Conservation (phyloP, 805 yeast species). For the Metahyphopichia silvanorum region DNA sequence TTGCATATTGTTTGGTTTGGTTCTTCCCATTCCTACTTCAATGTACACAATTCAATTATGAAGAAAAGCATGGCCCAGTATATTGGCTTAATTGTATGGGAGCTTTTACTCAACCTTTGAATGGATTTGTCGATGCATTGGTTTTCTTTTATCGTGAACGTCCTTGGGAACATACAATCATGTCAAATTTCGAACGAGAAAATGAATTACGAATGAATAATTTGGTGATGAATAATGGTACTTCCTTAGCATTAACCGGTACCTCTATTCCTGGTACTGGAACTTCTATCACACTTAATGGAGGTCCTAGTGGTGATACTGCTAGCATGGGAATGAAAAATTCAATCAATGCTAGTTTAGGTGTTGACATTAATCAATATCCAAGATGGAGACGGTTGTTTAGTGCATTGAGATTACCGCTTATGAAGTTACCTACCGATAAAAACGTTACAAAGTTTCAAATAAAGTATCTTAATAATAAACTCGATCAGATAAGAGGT, state of each 20-base stretch:
- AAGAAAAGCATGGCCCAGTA: constrained; percentile 46
- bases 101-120: constrained; percentile 78
- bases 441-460: constrained; percentile 22
- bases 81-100: constrained; percentile 64
- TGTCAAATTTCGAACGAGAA: constrained; percentile 35
- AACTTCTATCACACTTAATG: constrained; percentile 8
- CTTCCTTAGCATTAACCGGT: background rate
- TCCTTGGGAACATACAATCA: constrained; percentile 64
- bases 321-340: constrained; percentile 20
- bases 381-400: constrained; percentile 39
- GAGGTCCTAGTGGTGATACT: constrained; percentile 20
- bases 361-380: constrained; percentile 26
- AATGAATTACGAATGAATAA: constrained; percentile 24
- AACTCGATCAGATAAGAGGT: constrained; percentile 7
- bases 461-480: constrained; percentile 11
- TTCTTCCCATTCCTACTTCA: constrained; percentile 71
- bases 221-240: constrained; percentile 4
- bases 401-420: constrained; percentile 37
- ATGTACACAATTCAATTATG: constrained; percentile 51
- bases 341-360: constrained; percentile 26
- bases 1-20: constrained; percentile 81
- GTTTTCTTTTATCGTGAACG: constrained; percentile 76
- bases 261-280: background rate
- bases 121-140: constrained; percentile 71
- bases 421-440: constrained; percentile 43